Evolutionary conservation across 208 protist genomes (phyloP), one percentile per base, ranked within the genome.

Genomic region (Acanthamoeba quina): DNA sequence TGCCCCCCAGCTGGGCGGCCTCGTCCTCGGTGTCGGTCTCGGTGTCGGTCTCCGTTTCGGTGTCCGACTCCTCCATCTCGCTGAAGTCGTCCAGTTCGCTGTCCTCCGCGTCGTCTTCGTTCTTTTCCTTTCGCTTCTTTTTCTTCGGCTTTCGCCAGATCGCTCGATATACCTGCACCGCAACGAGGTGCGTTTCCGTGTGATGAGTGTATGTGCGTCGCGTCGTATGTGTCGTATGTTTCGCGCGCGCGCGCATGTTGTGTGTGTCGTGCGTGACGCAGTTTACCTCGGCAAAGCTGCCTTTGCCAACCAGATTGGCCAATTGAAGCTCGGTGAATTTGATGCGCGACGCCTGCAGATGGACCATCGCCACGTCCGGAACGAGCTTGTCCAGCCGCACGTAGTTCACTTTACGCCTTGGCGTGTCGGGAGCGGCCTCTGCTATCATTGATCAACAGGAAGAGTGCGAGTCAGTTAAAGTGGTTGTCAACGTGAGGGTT

Each of bases 331-430:
- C 80, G 29, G 80, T 7, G 37, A 89, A 89, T 9, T 89, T 66
- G 47, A 89, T 89, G 52, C 56, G 47, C 21, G 47, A 37, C 21
- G 47, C 80, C 56, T 66, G 80, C 29, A 89, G 52, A n/a, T 89
- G 80, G 1, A 89, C 47, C 80, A 89, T 89, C 13, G 80, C 80
- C 56, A 66, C 80, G 29, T 89, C 80, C 11, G 80, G 80, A 4
- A 89, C 80, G 52, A 89, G 56, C 52, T 89, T 31, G 47, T 89
- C 80, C 15, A 89, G 29, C 5, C 80, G 47, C 49, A 89, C 80
- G 72, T 80, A 80, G 44, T 80, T 80, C 5, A 80, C 37, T 2
- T 34, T 1, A 6, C 34, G 37, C 19, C 37, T 24, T 21, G 64
- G 64, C 29, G 29, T 70, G 4, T 41, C 64, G 1, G 64, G 64